Base-by-base conservation (phyloP, 2,329 filamentous ascomycete genomes). In the Colletotrichum filicis region DNA sequence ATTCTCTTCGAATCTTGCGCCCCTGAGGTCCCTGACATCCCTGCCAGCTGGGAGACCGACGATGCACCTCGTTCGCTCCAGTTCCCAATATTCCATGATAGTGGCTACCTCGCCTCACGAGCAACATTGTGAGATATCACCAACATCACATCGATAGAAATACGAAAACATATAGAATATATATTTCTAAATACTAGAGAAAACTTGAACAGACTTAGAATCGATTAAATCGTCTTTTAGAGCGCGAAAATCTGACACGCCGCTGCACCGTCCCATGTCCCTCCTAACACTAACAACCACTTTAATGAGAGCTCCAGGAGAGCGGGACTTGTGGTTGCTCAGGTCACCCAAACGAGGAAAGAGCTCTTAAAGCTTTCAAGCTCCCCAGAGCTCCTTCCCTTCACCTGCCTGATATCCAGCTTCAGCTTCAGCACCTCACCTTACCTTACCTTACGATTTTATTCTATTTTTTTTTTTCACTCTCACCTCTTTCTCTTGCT, bases 71-170 rank as follows among this genome's bases (percentile, higher is more conserved):
- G 37, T 65, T 71, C 76, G 78, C 81, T 82, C 81, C 74, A 74
- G 56, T 52, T 28, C 73, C 62, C 75, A 81, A 78, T 82, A 80
- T 79, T 67, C 77, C 73, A 11, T 78, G 81, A 79, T 83, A 82
- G 66, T 37, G 57, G 16, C 6, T 24, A 59, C 12, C 70, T 53
- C 35, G 19, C 19, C 22, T 30, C 0, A 5, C 6, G 5, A 24
- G 30, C 30, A 35, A 66, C 30, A 57, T 26, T 4, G n/a, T 30
- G 9, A 52, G 4, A 53, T 65, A 61, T 7, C 16, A 7, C 28
- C 32, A 16, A 14, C 49, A 57, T 30, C 5, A 3, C 12, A 24
- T 4, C 49, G 6, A 5, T 30, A 1, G 46, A 49, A 52, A 11
- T 26, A n/a, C 0, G 3, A 24, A 2, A 9, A 61, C 28, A 42